Percentiles rank a stretch among this genome's conserved stretches.
Evolutionary conservation across 2,329 filamentous ascomycete genomes (phyloP).

Genomic region (Microcyclosporella mali): DNA sequence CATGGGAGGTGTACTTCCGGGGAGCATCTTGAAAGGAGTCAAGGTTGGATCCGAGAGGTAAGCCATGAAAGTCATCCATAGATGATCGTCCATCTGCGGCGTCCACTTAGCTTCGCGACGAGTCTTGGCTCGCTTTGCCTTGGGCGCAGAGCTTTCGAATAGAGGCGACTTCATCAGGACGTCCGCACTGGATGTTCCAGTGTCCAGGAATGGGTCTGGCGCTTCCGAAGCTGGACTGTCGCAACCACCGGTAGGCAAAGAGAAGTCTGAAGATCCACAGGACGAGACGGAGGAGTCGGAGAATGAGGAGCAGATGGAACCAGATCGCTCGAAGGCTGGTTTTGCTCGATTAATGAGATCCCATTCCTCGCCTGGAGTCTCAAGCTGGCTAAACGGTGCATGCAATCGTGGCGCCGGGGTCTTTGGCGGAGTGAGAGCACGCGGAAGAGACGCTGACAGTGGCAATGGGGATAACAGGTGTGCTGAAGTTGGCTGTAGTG

Average conservation of each 20-base stretch:
- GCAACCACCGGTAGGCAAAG: constrained; percentile 45
- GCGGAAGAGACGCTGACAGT: constrained; percentile 22
- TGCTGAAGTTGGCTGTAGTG: constrained; percentile 25
- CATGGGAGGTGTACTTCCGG: constrained; percentile 56
- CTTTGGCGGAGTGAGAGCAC: constrained; percentile 43
- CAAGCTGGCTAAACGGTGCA: constrained; percentile 20
- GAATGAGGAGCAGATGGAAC: constrained; percentile 52
- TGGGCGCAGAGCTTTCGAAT: constrained; percentile 20
- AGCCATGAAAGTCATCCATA: constrained; percentile 60
- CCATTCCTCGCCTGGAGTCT: constrained; percentile 27
- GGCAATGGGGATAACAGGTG: constrained; percentile 41
- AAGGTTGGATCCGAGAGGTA: constrained; percentile 61
- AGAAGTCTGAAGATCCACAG: constrained; percentile 47
- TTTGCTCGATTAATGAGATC: constrained; percentile 27
- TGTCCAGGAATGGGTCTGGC: constrained; percentile 48
- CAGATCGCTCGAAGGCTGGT: constrained; percentile 44
- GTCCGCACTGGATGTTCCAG: constrained; percentile 23
- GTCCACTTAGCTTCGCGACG: constrained; percentile 47
- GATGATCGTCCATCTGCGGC: constrained; percentile 58
- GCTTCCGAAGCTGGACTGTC: constrained; percentile 56
- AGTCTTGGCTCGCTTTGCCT: constrained; percentile 39
- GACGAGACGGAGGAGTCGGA: constrained; percentile 60
- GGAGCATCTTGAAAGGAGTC: constrained; percentile 62
- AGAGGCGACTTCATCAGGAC: constrained; percentile 21
- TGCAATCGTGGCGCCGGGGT: constrained; percentile 37